Percentiles rank a stretch among this genome's conserved stretches.
Evolutionary conservation across 2,329 filamentous ascomycete species (phyloP).

Genomic region (Diaporthe sp.): DNA sequence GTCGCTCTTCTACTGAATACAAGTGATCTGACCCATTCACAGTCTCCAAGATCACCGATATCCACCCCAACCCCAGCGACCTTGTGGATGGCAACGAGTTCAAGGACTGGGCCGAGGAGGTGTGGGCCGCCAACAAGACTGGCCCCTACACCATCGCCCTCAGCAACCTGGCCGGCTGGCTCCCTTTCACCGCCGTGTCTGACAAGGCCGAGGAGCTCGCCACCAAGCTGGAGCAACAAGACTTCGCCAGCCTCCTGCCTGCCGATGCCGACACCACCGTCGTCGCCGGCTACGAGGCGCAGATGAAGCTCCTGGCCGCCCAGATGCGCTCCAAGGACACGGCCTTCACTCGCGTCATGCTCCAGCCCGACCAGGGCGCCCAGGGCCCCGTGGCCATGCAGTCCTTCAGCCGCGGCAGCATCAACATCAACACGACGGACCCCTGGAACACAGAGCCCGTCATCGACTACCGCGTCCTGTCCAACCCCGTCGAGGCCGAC

Average conservation of each 20-base stretch:
- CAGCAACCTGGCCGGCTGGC: conserved; percentile 53
- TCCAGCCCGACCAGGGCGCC: conserved; percentile 47
- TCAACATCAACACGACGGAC: conserved; percentile 56
- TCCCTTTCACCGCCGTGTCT: conserved; percentile 53
- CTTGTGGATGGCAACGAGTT: conserved; percentile 46
- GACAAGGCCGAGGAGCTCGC: conserved; percentile 51
- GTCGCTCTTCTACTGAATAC: background rate
- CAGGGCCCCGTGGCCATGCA: conserved; percentile 33
- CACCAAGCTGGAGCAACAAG: conserved; percentile 50
- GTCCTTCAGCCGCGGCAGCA: conserved; percentile 52
- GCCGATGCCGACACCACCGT: conserved; percentile 51
- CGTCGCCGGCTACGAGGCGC: conserved; percentile 53
- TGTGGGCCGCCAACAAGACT: conserved; percentile 49
- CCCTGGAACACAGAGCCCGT: conserved; percentile 53
- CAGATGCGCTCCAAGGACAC: conserved; percentile 53
- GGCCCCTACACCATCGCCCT: conserved; percentile 52
- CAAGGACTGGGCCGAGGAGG: conserved; percentile 47
- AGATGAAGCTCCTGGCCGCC: conserved; percentile 54
- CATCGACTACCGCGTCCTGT: conserved; percentile 56
- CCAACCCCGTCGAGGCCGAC: conserved; percentile 56
- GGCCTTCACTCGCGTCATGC: conserved; percentile 49
- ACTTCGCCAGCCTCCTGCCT: conserved; percentile 51
- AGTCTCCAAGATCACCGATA: conserved; percentile 26
- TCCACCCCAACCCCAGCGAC: conserved; percentile 49
- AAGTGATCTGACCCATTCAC: background rate